Percentiles rank a stretch among this genome's conserved stretches.
Conservation (phyloP, 1,284 basidiomycete genomes). For the Cryptococcus sp. region DNA sequence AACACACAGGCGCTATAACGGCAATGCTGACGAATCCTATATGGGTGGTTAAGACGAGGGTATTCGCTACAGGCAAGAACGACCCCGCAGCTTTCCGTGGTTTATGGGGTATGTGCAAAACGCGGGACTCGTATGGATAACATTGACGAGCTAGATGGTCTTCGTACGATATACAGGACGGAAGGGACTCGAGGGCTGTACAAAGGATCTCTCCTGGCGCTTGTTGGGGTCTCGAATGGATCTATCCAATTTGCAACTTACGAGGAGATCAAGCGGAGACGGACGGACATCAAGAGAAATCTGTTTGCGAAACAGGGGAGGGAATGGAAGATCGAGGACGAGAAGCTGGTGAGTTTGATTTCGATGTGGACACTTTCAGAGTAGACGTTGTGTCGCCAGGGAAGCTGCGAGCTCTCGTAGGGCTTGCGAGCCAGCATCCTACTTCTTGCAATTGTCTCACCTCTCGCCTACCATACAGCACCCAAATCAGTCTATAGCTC, state of each 20-base stretch:
- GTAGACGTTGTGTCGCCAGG: neutral
- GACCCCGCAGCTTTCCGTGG: constrained; percentile 70
- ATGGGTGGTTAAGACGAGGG: constrained; percentile 97
- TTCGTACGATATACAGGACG: constrained; percentile 61
- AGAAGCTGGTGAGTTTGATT: constrained; percentile 67
- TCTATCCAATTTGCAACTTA: constrained; percentile 96
- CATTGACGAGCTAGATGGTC: constrained; percentile 60
- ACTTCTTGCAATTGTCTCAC: neutral
- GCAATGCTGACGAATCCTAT: constrained; percentile 96
- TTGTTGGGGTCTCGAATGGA: constrained; percentile 92
- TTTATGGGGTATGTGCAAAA: constrained; percentile 62
- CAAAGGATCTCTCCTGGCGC: constrained; percentile 79
- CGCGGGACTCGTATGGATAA: neutral
- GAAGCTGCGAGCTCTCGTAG: neutral
- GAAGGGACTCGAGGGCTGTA: constrained; percentile 82
- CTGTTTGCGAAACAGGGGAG: constrained; percentile 59
- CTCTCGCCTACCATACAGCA: neutral
- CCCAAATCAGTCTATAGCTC: neutral
- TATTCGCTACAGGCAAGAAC: constrained; percentile 77
- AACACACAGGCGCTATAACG: constrained; percentile 70
- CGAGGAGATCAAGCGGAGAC: constrained; percentile 90
- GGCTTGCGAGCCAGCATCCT: neutral
- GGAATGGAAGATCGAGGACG: constrained; percentile 64
- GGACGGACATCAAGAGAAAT: constrained; percentile 68
- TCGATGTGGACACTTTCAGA: neutral